Conservation (phyloP, 352 stramenopile species). For the Chloridella minuta region DNA sequence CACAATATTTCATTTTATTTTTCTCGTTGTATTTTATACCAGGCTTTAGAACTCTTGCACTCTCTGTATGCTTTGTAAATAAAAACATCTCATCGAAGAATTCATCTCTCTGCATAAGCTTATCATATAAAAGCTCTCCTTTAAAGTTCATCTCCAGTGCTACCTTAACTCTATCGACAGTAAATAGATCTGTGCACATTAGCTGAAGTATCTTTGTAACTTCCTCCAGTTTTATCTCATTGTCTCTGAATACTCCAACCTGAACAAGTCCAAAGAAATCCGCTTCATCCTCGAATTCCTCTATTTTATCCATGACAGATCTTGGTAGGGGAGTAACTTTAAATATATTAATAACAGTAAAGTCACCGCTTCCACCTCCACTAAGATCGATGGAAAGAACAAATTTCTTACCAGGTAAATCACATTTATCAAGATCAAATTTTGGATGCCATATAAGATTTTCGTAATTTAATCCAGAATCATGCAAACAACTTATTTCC, state of each 20-base stretch:
- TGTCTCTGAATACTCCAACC: conserved; percentile 3
- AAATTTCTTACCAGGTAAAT: neutral
- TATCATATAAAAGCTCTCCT: neutral
- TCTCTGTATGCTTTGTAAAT: too few relatives aligned
- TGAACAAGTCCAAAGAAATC: conserved; percentile 10
- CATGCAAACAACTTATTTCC: neutral
- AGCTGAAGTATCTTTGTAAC: conserved; percentile 4
- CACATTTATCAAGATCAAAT: neutral
- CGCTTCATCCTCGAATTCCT: neutral
- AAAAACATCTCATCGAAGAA: too few relatives aligned
- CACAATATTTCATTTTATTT: neutral
- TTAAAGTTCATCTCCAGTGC: neutral
- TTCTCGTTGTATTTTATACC: neutral
- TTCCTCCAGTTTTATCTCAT: neutral
- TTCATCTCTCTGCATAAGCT: too few relatives aligned
- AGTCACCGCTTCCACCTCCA: neutral
- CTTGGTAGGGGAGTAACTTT: neutral
- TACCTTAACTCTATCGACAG: neutral
- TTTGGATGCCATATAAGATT: neutral
- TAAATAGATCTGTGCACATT: neutral
- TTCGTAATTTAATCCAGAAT: neutral
- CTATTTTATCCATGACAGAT: too few relatives aligned
- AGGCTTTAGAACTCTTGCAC: conserved; percentile 3
- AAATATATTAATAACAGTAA: conserved; percentile 11
- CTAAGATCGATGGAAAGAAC: conserved; percentile 3